A percentile compares a stretch with the other conserved stretches of the same genome.
Conservation (phyloP, 2,329 filamentous ascomycete genomes). For the Stromatinia cepivora region DNA sequence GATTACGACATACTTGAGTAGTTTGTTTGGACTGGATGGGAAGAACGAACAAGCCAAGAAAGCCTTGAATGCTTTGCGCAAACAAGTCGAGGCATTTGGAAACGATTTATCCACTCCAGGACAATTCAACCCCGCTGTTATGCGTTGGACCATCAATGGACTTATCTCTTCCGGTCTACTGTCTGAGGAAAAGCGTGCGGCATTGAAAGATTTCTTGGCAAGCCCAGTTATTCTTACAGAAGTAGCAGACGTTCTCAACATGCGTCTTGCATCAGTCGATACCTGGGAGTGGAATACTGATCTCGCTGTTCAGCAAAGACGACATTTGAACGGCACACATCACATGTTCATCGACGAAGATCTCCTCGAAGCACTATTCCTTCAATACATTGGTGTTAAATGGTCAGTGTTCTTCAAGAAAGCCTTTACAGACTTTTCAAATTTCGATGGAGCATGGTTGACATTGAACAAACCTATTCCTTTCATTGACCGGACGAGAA, state of each 20-base stretch:
- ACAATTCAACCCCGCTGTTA: constrained; percentile 46
- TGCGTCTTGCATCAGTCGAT: constrained; percentile 53
- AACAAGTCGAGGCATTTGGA: constrained; percentile 44
- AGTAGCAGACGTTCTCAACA: constrained; percentile 58
- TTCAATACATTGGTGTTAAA: constrained; percentile 54
- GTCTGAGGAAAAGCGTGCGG: constrained; percentile 51
- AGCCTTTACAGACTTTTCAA: constrained; percentile 41
- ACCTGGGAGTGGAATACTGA: constrained; percentile 53
- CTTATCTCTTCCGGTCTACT: constrained; percentile 53
- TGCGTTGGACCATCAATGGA: constrained; percentile 50
- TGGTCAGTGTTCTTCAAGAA: constrained; percentile 52
- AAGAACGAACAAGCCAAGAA: constrained; percentile 44
- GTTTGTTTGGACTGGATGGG: constrained; percentile 47
- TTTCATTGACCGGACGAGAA: constrained; percentile 27
- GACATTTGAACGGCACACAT: constrained; percentile 59
- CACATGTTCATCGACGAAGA: constrained; percentile 63
- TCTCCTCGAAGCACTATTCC: constrained; percentile 54
- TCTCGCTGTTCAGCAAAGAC: constrained; percentile 52
- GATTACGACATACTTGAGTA: constrained; percentile 52
- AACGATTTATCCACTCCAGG: constrained; percentile 27
- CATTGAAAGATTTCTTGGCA: constrained; percentile 52
- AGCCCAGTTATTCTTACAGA: constrained; percentile 53
- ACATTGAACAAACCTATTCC: constrained; percentile 30
- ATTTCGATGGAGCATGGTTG: constrained; percentile 34
- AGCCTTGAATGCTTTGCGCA: constrained; percentile 46